Evolutionary conservation across 768 basidiomycete species (phyloP), one percentile per base, ranked within the genome.

Genomic region (Serendipita indica): DNA sequence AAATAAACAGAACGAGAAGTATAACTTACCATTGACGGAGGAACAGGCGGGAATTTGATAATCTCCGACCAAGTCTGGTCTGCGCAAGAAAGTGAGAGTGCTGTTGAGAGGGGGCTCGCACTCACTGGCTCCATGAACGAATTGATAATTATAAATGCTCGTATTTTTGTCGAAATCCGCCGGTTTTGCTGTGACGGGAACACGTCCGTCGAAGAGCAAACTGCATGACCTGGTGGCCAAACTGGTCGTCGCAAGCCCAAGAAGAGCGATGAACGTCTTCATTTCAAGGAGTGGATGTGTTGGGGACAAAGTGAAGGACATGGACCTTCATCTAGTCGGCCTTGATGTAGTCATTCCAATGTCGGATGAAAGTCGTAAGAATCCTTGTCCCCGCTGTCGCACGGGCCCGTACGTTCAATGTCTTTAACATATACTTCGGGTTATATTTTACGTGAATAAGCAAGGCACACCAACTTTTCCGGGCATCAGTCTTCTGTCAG

Each of bases 141-240:
- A 65, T 34, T 58, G 59, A 56, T 62, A 57, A 39, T 62, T 60
- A 34, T 60, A 65, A 6, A 62, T 52, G 46, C 64, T 65, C n/a
- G 63, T 57, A 27, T 65, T 60, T 52, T 64, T 63, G 61, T 65
- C 64, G 30, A 64, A 65, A 33, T 65, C 64, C 13, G 63, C 61
- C 5, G 64, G 37, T 3, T n/a, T 33, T 13, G 61, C 59, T 2
- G 33, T 25, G 2, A 30, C 49, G 3, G 60, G 22, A n/a, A 64
- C 59, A 16, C 64, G 63, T 18, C 64, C 64, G 16, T 64, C 64
- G 25, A 61, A 64, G 14, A 64, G 43, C 4, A 64, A 14, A 10
- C 52, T 58, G 39, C 64, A 64, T 37, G 35, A 37, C 10, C 10
- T 10, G 10, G 10, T 37, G 35, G 35, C 10, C n/a, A n/a, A 10